Base-by-base conservation (phyloP, 768 basidiomycete species). In the Lactifluus subvellereus region DNA sequence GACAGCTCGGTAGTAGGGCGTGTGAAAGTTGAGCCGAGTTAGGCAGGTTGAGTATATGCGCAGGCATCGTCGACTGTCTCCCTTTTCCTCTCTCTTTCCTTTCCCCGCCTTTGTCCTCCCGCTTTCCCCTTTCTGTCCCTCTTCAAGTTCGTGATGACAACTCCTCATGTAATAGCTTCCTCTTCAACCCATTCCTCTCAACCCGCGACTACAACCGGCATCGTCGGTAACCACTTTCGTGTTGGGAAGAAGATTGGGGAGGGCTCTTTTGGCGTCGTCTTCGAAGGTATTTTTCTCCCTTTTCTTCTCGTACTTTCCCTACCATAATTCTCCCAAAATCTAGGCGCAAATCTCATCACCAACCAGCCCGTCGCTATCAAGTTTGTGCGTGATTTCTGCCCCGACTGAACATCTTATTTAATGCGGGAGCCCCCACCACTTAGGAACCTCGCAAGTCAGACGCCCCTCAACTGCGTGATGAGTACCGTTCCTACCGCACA, bases 201-300 rank as follows among this genome's bases (percentile, higher is more conserved):
- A 71, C 80, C 84, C 52, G 77, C 84, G 53, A 79, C 82, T 33
- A 80, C 81, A 37, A 88, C 85, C 74, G 84, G 88, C 69, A 84
- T 91, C 73, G 87, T 91, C 62, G 89, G 89, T 48, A 85, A 80
- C 70, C 84, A 90, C 73, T 91, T 84, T 72, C 83, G 90, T 66
- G 94, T 98, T 56, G 96, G 96, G 55, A 94, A 96, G 83, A 98
- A 98, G 85, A 96, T 98, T 74, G 96, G 96, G 53, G 96, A 99
- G 77, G 96, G 96, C 55, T 91, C 89, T n/a, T 99, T 99, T 73
- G 96, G 96, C 71, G 96, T 98, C 68, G 89, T 98, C 66, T 93
- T 97, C 76, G 88, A 98, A 83, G 88, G 97, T 94, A 72, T 55
- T 79, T 77, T 66, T 14, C 13, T 22, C 8, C 9, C 18, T 18